Evolutionary conservation across 257 asterid species (phyloP).

Genomic region (Cordia subcordata): DNA sequence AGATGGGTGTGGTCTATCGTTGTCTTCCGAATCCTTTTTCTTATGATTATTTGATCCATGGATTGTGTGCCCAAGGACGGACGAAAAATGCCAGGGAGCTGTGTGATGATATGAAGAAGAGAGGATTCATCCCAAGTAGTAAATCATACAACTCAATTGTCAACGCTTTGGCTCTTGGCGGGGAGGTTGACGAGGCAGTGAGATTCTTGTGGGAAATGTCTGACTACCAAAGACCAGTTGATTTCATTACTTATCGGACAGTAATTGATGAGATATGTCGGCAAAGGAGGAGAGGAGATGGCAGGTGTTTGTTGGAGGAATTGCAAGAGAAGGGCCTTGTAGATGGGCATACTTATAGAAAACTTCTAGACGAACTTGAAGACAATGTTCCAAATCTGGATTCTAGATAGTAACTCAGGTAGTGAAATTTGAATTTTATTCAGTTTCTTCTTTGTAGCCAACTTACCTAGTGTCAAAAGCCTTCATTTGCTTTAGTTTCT

Average conservation of each 20-base stretch:
- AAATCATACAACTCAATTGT: conserved; percentile 83
- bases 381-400: conserved; percentile 28
- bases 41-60: conserved; percentile 80
- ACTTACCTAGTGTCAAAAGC: no score
- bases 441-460: background rate
- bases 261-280: conserved; percentile 68
- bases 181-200: conserved; percentile 78
- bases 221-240: conserved; percentile 47
- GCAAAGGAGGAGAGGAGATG: conserved; percentile 41
- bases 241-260: conserved; percentile 68
- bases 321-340: conserved; percentile 51
- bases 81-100: conserved; percentile 71
- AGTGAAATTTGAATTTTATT: background rate
- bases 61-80: conserved; percentile 86
- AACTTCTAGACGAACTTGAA: conserved; percentile 52
- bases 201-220: conserved; percentile 74
- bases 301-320: conserved; percentile 48
- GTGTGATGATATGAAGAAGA: conserved; percentile 65
- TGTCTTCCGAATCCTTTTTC: conserved; percentile 73
- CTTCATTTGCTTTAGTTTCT: no score
- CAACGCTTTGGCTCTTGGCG: conserved; percentile 76
- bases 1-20: conserved; percentile 63
- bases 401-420: conserved; percentile 30
- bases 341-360: conserved; percentile 38
- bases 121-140: conserved; percentile 68